These are phyloP conservation scores for Xylaria curta DNA, from an alignment of 495 filamentous ascomycete genomes.

Conservation along the genomic window DNA sequence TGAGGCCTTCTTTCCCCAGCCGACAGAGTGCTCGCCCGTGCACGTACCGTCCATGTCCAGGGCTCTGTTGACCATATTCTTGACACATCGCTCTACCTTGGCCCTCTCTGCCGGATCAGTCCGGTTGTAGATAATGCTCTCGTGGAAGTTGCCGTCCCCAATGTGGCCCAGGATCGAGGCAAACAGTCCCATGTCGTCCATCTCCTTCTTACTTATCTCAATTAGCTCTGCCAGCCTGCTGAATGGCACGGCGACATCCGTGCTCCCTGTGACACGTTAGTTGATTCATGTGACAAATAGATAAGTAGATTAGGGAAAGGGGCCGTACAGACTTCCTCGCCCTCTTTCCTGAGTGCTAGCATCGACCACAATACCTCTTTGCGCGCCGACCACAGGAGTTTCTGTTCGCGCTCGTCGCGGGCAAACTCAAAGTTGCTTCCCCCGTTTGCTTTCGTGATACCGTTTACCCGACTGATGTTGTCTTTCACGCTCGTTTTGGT, in stretches of 20 bases:
- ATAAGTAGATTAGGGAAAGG: neutral
- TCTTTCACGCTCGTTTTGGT: constrained; percentile 73
- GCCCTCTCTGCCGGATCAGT: constrained; percentile 68
- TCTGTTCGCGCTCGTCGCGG: constrained; percentile 68
- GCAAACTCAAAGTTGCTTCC: constrained; percentile 78
- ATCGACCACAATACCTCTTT: constrained; percentile 81
- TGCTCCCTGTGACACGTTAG: constrained; percentile 57
- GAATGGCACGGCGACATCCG: constrained; percentile 90
- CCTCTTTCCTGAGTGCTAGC: constrained; percentile 68
- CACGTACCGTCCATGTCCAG: constrained; percentile 94
- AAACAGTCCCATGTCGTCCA: constrained; percentile 83
- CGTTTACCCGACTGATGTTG: constrained; percentile 68
- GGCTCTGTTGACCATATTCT: constrained; percentile 87
- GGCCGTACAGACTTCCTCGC: constrained; percentile 61
- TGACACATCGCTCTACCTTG: constrained; percentile 78
- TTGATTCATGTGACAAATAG: neutral
- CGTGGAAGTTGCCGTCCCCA: constrained; percentile 87
- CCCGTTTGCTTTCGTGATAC: constrained; percentile 66
- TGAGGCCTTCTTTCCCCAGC: constrained; percentile 84
- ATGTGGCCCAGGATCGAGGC: constrained; percentile 76
- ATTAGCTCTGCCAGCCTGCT: constrained; percentile 88
- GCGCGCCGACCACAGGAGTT: constrained; percentile 74
- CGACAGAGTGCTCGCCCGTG: constrained; percentile 89
- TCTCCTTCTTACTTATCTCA: constrained; percentile 86
- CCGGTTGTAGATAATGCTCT: constrained; percentile 83